Evolutionary conservation across 306 rosid species (phyloP), one percentile per base, ranked within the genome.

Genomic region (Coriaria nepalensis): DNA sequence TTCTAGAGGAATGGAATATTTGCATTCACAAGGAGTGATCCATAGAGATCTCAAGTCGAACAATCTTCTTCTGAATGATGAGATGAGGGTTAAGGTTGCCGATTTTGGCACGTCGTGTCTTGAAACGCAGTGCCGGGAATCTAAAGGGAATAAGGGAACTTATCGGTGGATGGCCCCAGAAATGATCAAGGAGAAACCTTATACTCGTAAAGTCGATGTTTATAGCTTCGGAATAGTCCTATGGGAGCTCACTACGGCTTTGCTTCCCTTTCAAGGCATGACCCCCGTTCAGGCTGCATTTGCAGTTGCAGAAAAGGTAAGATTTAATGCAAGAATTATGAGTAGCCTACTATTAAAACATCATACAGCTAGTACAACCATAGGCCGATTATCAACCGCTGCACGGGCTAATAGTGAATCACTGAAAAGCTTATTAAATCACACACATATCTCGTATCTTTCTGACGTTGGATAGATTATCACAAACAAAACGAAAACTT

Each of bases 121-220:
- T 9, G 96, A 88, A 57, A 83, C 96, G 2, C 81, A 80, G 52
- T 80, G 95, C 50, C 74, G 41, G 13, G 96, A 83, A 62, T 78
- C 93, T n/a, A 88, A 88, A 52, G 96, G 96, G 56, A 88, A 88
- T 80, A 88, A 67, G 86, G 96, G 96, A 52, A 88, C 96, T 8
- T 88, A 88, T 50, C 93, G 95, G 42, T 88, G 96, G 96, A 83
- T 81, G 96, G 96, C 96, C 11, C 96, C 96, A 0, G 96, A 88
- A 78, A 88, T 88, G 96, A 68, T 88, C 45, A 83, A 78, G 78
- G 96, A 88, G 65, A 83, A 88, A 55, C 78, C 83, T 5, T 88
- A 66, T 35, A 67, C 95, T 35, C 76, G 94, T 35, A 88, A 88
- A 52, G 96, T 88, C 53, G 96, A 88, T 61, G 96, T 88, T 4